Evolutionary conservation across 257 asterid species (phyloP).

Genomic region (Petunia axillaris): DNA sequence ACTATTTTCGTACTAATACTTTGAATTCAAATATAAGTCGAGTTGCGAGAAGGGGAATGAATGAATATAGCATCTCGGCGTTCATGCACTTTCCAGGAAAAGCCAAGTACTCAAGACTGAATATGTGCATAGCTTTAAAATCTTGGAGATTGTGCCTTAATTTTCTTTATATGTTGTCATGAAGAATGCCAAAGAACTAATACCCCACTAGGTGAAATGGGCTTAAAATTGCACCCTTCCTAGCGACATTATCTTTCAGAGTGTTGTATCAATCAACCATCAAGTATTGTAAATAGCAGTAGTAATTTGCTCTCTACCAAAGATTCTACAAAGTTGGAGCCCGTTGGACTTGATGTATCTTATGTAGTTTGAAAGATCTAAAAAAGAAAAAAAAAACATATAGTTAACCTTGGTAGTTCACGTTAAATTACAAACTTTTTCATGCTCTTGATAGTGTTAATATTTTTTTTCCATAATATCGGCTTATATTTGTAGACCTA

Average conservation of each 20-base stretch:
- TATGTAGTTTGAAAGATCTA: not conserved
- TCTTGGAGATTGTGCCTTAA: not conserved
- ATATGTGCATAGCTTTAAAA: constrained; percentile 25
- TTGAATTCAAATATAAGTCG: constrained; percentile 21
- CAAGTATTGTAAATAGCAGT: not conserved
- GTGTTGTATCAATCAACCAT: not conserved
- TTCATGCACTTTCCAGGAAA: constrained; percentile 46
- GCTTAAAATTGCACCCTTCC: constrained; percentile 24
- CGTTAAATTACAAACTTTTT: not conserved
- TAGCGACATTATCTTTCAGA: constrained; percentile 24
- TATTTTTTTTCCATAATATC: not conserved
- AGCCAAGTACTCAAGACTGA: constrained; percentile 24
- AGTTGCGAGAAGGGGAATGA: constrained; percentile 35
- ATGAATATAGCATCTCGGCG: constrained; percentile 19
- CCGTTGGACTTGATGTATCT: too few relatives aligned
- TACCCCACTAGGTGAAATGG: constrained; percentile 33
- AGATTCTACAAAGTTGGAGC: not conserved
- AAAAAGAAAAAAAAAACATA: not conserved
- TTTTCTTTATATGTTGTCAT: not conserved
- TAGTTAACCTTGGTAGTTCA: not conserved
- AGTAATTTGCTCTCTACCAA: not conserved
- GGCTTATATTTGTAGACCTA: too few relatives aligned
- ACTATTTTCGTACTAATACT: constrained; percentile 2
- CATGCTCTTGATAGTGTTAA: not conserved
- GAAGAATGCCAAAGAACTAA: not conserved